Evolutionary conservation across 371 early-diverging fungal genomes (phyloP).

Genomic region (Mucor lusitanicus): DNA sequence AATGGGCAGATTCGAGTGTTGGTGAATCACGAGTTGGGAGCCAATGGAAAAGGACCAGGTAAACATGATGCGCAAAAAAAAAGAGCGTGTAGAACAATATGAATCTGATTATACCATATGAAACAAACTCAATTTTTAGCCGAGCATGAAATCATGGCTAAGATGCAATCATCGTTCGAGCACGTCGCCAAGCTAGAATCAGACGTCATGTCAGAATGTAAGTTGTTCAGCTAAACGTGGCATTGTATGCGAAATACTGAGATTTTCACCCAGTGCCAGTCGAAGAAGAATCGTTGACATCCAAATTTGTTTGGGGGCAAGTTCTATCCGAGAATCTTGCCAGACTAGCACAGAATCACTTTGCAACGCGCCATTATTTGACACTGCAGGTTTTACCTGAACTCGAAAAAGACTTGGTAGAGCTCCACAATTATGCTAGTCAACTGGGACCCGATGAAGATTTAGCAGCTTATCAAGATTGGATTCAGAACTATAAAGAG

Average conservation of each 20-base stretch:
- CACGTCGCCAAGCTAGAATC: constrained; percentile 60
- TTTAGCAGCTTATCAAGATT: constrained; percentile 23
- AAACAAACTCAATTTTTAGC: constrained; percentile 17
- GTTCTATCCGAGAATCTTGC: constrained; percentile 67
- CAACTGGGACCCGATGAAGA: constrained; percentile 19
- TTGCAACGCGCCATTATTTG: constrained; percentile 73
- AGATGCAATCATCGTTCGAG: constrained; percentile 55
- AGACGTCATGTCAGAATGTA: constrained; percentile 63
- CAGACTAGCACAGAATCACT: constrained; percentile 65
- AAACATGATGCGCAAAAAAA: not conserved
- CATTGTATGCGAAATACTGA: no score
- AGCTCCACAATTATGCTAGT: constrained; percentile 36
- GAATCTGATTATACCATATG: not conserved
- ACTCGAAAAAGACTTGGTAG: constrained; percentile 55
- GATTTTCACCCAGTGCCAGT: constrained; percentile 24
- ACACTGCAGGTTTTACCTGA: constrained; percentile 64
- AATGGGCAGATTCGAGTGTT: constrained; percentile 66
- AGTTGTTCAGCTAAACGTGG: not conserved
- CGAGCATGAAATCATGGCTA: constrained; percentile 54
- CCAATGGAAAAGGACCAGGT: constrained; percentile 26
- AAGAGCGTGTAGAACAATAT: not conserved
- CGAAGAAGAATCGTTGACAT: constrained; percentile 57
- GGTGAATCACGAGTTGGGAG: constrained; percentile 48
- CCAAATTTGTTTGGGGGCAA: constrained; percentile 77
- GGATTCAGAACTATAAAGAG: constrained; percentile 45